A percentile compares a stretch with the other conserved stretches of the same genome.
Evolutionary conservation across 768 basidiomycete species (phyloP).

Genomic region (Auricularia sp.): DNA sequence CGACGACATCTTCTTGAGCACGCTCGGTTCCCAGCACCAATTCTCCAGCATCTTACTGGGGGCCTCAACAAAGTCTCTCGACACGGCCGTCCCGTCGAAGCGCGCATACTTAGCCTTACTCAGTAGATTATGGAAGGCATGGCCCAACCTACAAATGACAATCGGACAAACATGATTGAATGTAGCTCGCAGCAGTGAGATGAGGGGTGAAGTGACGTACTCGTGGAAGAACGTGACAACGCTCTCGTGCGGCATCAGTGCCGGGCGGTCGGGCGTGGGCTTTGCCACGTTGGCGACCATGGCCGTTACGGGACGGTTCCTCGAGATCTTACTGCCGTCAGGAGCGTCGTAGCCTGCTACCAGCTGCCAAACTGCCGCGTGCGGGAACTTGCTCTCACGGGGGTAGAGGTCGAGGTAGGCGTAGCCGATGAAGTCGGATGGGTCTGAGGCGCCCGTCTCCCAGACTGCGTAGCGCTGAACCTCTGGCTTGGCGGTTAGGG

Average conservation of each 20-base stretch:
- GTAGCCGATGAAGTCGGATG: conserved; percentile 68
- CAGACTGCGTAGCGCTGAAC: conserved; percentile 80
- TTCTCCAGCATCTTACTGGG: conserved; percentile 91
- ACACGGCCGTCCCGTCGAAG: conserved; percentile 79
- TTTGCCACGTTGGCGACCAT: conserved; percentile 93
- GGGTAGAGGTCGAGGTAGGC: conserved; percentile 86
- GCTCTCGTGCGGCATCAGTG: conserved; percentile 78
- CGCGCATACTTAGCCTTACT: conserved; percentile 59
- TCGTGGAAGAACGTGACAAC: conserved; percentile 91
- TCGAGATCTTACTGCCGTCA: conserved; percentile 28
- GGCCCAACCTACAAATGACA: conserved; percentile 49
- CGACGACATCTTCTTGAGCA: conserved; percentile 67
- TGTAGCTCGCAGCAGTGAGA: not conserved
- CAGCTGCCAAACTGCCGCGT: conserved; percentile 79
- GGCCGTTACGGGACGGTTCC: conserved; percentile 63
- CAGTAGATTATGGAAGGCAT: conserved; percentile 44
- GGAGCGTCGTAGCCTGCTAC: conserved; percentile 51
- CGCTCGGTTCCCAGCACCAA: conserved; percentile 83
- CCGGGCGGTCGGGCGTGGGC: conserved; percentile 67
- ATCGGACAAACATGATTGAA: not conserved
- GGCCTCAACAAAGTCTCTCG: conserved; percentile 79
- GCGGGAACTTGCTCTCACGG: conserved; percentile 70
- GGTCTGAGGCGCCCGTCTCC: conserved; percentile 66
- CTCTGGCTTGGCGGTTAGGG: conserved; percentile 26
- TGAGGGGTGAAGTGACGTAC: conserved; percentile 3